Base-by-base conservation (phyloP, 371 early-diverging fungal species). In the Mortierella sp. region DNA sequence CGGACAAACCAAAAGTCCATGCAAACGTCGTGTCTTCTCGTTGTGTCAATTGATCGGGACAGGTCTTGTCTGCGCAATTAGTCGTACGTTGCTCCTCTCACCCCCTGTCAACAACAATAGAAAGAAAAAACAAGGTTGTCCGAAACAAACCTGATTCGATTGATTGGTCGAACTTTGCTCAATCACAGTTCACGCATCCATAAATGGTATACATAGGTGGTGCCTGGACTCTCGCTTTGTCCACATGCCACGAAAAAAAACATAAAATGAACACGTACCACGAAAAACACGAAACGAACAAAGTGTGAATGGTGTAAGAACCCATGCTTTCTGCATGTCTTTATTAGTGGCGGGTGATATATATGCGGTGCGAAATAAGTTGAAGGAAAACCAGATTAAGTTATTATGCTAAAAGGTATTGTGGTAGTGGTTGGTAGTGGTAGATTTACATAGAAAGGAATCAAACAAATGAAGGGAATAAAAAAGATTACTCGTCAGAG, bases 401-500 rank as follows among this genome's bases (percentile, higher is more conserved):
- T 21, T 46, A 21, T 51, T 21, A 60, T 60, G 60, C 60, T 60
- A 32, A 14, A 29, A 16, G 60, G 38, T 63, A 65, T 21, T 1
- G 21, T 35, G 12, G 58, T 10, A 14, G 32, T 60, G 2, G 12
- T 27, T 14, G 29, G 7, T 24, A 8, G 5, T 51, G 5, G 51
- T 51, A 5, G 21, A 51, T 51, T 4, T 51, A 51, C 51, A 51
- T 18, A 27, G 10, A 5, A n/a, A 10, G 10, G 8, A 24, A 18
- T 16, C 38, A 12, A 21, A 38, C 21, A 38, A 38, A 38, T 1
- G 21, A 65, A 21, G 32, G 6, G 38, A 16, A 65, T 6, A 65
- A 21, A 38, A 18, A 65, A 1, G 38, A 38, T 90, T 91, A 75
- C 79, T 60, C 65, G 11, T 75, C 75, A 24, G 48, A 3, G 35